Percentiles rank a stretch among this genome's conserved stretches.
phyloP scores from a whole-genome alignment of 192 early-diverging fungal genomes.

The Radiomyces spectabilis region DNA sequence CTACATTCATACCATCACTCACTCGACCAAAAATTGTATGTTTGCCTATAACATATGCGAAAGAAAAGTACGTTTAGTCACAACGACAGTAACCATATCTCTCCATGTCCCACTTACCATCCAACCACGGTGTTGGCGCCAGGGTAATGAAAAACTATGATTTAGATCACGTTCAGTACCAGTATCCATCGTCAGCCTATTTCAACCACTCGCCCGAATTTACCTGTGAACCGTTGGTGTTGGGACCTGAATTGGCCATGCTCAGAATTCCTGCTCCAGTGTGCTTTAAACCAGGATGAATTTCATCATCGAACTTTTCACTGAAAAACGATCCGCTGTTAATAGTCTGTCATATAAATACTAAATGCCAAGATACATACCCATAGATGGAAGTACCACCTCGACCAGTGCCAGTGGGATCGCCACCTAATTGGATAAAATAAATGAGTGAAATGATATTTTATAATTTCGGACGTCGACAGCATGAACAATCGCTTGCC shows the following conservation, averaged over 20 bases:
- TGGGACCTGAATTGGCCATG: constrained; percentile 79
- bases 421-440: constrained; percentile 67
- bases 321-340: constrained; percentile 23
- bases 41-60: constrained; percentile 49
- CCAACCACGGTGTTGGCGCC: constrained; percentile 86
- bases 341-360: neutral
- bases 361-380: constrained; percentile 25
- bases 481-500: constrained; percentile 24
- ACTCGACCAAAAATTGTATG: constrained; percentile 90
- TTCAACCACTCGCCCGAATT: too few species aligned
- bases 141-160: constrained; percentile 84
- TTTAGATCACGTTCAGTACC: too few species aligned
- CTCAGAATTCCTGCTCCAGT: constrained; percentile 84
- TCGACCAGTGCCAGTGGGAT: constrained; percentile 90
- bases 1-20: constrained; percentile 68
- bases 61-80: neutral
- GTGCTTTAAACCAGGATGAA: constrained; percentile 68
- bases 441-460: neutral
- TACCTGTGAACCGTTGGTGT: constrained; percentile 60
- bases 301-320: constrained; percentile 81
- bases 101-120: constrained; percentile 36
- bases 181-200: too few species aligned
- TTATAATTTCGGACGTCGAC: neutral
- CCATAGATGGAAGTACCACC: constrained; percentile 85
- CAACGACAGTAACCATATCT: constrained; percentile 4